Evolutionary conservation across 73 alveolate species (phyloP).

Genomic region (Paramecium biaurelia): DNA sequence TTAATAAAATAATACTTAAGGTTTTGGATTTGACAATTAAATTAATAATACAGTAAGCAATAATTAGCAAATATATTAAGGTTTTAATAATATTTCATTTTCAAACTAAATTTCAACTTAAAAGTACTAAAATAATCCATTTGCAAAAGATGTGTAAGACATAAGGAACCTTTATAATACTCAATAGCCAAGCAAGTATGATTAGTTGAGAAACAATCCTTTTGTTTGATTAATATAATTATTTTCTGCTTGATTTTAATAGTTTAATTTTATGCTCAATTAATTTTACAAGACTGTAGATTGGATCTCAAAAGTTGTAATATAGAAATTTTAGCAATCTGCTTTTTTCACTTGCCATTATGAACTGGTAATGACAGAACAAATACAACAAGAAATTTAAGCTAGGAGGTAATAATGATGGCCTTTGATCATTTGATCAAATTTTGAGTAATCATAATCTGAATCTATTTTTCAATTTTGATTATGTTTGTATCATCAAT

Average conservation of each 20-base stretch:
- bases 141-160: constrained; percentile 9
- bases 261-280: not conserved
- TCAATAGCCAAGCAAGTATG: constrained; percentile 13
- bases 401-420: not conserved
- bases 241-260: constrained; percentile 19
- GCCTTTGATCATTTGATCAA: no score
- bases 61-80: not conserved
- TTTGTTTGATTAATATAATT: constrained; percentile 2
- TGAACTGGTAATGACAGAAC: no score
- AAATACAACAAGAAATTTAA: no score
- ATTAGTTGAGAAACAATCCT: constrained; percentile 9
- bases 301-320: not conserved
- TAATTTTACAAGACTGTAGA: not conserved
- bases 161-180: constrained; percentile 4
- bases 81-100: not conserved
- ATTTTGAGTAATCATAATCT: no score
- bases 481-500: not conserved
- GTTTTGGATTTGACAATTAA: not conserved
- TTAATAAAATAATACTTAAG: not conserved
- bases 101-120: not conserved
- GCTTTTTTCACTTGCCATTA: no score
- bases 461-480: not conserved
- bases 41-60: not conserved
- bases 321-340: not conserved
- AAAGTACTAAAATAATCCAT: constrained; percentile 25